Base-by-base conservation (phyloP, 176 grass and related monocot species). In the Phoenix roebelenii region DNA sequence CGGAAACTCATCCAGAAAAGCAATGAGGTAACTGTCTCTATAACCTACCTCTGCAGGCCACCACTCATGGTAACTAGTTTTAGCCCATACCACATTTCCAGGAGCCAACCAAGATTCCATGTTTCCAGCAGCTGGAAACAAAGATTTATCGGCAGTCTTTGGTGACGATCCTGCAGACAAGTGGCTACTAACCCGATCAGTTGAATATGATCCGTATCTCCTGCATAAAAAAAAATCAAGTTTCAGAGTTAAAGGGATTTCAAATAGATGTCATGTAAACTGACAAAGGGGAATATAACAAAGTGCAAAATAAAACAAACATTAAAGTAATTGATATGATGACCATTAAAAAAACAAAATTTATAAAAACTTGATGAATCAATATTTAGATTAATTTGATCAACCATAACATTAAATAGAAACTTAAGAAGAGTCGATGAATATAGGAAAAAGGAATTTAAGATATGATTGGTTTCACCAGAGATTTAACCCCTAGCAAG, bases 31-130 rank as follows among this genome's bases (percentile, higher is more conserved):
- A 1, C 0, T 39, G 48, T 35, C 18, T 69, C 18, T 53, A 61
- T 16, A 19, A 28, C 15, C 59, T 77, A 80, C 78, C 78, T 74
- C 64, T 50, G 78, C 78, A 51, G 78, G 78, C 78, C 78, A 80
- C 78, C 78, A 80, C 6, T 74, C 78, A 52, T 74, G 54, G 29
- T 62, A 19, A 49, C 71, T 64, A 54, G 25, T 80, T 74, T 74
- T 80, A 55, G 78, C 78, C 78, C 78, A 80, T 57, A 80, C 78
- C 19, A 70, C 57, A 64, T 29, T 80, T 80, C 78, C 78, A 64
- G 77, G 77, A 59, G 64, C 32, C 49, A 80, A 68, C 77, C 62
- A 80, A 74, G 69, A 67, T 51, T 49, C 55, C 52, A 24, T 16
- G 25, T 44, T 51, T 16, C 48, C 66, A 12, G 22, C 51, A 60